A percentile compares a stretch with the other conserved stretches of the same genome.
These are phyloP conservation scores for Sphagnum magellanicum DNA, from an alignment of 228 moss, liverwort and hornwort genomes.

Conservation along the genomic window DNA sequence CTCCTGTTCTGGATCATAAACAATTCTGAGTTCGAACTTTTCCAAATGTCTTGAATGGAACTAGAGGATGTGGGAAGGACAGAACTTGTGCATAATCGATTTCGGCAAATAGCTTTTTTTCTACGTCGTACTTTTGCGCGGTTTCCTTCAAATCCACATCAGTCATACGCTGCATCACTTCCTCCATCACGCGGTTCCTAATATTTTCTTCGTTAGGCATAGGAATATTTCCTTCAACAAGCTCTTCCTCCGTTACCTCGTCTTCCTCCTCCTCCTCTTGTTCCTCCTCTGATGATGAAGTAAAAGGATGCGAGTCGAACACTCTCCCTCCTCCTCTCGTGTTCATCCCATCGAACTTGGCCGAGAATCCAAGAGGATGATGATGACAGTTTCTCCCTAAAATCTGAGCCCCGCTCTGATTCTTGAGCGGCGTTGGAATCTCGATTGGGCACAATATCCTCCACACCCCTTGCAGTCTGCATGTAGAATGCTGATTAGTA, in stretches of 20 bases:
- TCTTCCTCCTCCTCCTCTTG: slow-evolving; percentile 16
- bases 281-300: slow-evolving; percentile 14
- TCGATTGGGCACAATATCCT: too few relatives aligned
- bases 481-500: too few relatives aligned
- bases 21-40: too few relatives aligned
- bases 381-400: too few relatives aligned
- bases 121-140: slow-evolving; percentile 74
- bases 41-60: neutral
- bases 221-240: slow-evolving; percentile 9
- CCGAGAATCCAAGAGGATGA: too few relatives aligned
- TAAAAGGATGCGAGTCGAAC: slow-evolving; percentile 16
- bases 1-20: too few relatives aligned
- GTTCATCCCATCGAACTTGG: too few relatives aligned
- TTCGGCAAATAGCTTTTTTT: slow-evolving; percentile 62
- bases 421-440: too few relatives aligned
- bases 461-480: too few relatives aligned
- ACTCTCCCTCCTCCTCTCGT: slow-evolving; percentile 4
- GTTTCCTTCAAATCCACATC: slow-evolving; percentile 92
- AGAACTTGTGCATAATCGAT: slow-evolving; percentile 81
- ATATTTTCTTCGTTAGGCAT: slow-evolving; percentile 17
- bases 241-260: slow-evolving; percentile 4
- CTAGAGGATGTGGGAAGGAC: neutral
- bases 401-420: too few relatives aligned
- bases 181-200: slow-evolving; percentile 39
- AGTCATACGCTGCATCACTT: slow-evolving; percentile 49